Percentiles rank a stretch among this genome's conserved stretches.
phyloP scores from a whole-genome alignment of 805 yeast genomes.

The Nakazawaea wickerhamii region DNA sequence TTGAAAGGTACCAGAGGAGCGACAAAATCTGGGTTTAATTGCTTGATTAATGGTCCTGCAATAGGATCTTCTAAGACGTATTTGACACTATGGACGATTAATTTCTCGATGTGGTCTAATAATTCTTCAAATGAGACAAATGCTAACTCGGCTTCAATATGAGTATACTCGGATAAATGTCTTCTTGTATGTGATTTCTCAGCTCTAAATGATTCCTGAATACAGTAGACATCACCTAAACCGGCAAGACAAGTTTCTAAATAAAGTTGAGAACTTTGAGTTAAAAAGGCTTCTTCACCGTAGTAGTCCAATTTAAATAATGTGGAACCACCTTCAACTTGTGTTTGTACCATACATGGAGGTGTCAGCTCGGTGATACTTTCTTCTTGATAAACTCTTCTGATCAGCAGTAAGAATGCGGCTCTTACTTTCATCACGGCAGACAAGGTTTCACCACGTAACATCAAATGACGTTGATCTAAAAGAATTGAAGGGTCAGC shows the following conservation, averaged over 20 bases:
- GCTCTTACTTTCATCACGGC: constrained; percentile 96
- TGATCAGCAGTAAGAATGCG: constrained; percentile 60
- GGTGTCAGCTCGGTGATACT: constrained; percentile 89
- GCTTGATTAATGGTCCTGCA: constrained; percentile 84
- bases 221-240: constrained; percentile 93
- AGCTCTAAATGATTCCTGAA: constrained; percentile 98
- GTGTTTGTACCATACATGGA: constrained; percentile 99
- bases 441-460: constrained; percentile 92
- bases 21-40: constrained; percentile 86
- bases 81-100: constrained; percentile 63
- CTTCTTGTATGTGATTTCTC: constrained; percentile 98
- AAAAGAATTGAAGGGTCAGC: constrained; percentile 90
- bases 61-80: constrained; percentile 84
- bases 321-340: constrained; percentile 99
- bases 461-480: constrained; percentile 93
- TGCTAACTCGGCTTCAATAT: constrained; percentile 90
- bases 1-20: constrained; percentile 83
- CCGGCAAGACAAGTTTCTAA: constrained; percentile 95
- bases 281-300: constrained; percentile 93
- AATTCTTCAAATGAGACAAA: constrained; percentile 85
- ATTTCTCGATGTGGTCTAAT: constrained; percentile 75
- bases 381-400: constrained; percentile 74
- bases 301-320: constrained; percentile 89
- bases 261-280: constrained; percentile 96
- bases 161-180: constrained; percentile 95